These are phyloP conservation scores for Pachyrhizus erosus DNA, from an alignment of 306 rosid species.

Conservation along the genomic window DNA sequence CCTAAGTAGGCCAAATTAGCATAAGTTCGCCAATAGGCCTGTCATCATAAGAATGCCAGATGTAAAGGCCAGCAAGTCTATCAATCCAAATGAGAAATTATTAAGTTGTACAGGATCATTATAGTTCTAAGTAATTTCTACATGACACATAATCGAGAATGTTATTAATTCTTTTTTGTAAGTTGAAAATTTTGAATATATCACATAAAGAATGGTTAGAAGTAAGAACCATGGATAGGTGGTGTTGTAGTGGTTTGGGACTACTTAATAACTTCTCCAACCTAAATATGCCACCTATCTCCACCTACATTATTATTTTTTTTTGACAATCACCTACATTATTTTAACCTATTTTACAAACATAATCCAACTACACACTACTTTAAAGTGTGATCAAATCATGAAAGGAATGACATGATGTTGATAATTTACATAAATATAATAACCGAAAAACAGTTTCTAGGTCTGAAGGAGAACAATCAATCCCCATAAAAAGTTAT, in stretches of 20 bases:
- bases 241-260: too few species aligned
- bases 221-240: too few species aligned
- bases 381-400: conserved; percentile 3
- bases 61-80: neutral
- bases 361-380: neutral
- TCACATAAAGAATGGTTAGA: too few species aligned
- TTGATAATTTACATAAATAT: conserved; percentile 39
- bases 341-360: neutral
- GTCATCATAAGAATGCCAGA: neutral
- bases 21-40: neutral
- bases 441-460: conserved; percentile 87
- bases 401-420: conserved; percentile 3
- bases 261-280: neutral
- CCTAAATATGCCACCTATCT: neutral
- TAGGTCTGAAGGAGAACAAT: conserved; percentile 90
- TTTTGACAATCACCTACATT: neutral
- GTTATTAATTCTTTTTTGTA: too few species aligned
- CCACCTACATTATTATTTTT: neutral
- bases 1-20: too few species aligned
- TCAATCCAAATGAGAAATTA: neutral
- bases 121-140: too few species aligned
- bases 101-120: too few species aligned
- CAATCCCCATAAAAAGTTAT: conserved; percentile 75
- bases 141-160: neutral
- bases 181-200: neutral